Base-by-base conservation (phyloP, 1,284 basidiomycete species). In the Grifola frondosa region DNA sequence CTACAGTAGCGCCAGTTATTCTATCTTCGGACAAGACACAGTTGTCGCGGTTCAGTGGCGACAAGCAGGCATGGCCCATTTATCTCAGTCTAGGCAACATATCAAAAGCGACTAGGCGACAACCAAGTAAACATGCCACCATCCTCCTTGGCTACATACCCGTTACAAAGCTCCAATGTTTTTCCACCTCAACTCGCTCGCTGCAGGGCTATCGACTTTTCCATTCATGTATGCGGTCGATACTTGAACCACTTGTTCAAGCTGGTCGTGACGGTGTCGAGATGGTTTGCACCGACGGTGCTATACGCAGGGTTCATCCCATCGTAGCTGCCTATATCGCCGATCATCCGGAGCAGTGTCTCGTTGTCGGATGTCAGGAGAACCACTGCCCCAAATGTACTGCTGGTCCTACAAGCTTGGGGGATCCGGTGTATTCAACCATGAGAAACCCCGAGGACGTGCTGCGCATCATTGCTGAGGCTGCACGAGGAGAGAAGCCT, bases 301-400 rank as follows among this genome's bases (percentile, higher is more conserved):
- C 32, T 2, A 33, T 63, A 6, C 61, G 66, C 0, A 42, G 30
- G 0, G 52, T 68, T 7, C 63, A 53, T 36, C 68, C 67, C 0
- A 61, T 73, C 23, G 51, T 74, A 2, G 67, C 67, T 0, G 67
- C 68, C 0, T 72, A 71, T 40, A 49, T 73, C n/a, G 64, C 67
- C 4, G 70, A 76, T 45, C 68, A 69, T 43, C 71, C 71, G 0
- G 71, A 77, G 45, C 74, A 74, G 36, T 57, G 52, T 19, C 46
- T 63, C 1, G 46, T 62, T 0, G 35, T 57, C 9, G 49, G 53
- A 29, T 54, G 50, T 20, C n/a, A 48, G 31, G 53, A 59, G 40
- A 54, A 50, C 40, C 40, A 39, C 20, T 61, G 60, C 23, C 58
- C 53, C 3, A 54, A 46, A 19, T 59, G 60, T 24, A 26, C 25